phyloP scores from a whole-genome alignment of 352 stramenopile genomes.

The Pythium coloratum region DNA sequence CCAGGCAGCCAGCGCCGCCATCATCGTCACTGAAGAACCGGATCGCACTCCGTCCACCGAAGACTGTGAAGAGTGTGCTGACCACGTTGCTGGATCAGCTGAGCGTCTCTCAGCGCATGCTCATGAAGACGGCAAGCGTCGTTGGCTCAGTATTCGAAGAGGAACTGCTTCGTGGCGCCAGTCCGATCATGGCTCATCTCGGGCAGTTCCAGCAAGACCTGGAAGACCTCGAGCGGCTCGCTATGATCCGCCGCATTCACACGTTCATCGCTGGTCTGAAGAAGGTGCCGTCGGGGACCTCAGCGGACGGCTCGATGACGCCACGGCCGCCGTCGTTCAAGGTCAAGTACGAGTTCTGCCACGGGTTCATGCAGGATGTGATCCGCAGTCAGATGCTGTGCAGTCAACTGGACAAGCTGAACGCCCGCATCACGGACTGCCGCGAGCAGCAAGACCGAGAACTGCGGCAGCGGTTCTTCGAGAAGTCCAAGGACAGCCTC shows the following conservation, averaged over 20 bases:
- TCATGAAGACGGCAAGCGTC: constrained; percentile 87
- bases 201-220: constrained; percentile 65
- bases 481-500: constrained; percentile 67
- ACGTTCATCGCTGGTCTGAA: constrained; percentile 73
- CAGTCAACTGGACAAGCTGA: constrained; percentile 82
- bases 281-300: constrained; percentile 5
- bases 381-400: constrained; percentile 82
- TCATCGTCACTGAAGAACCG: constrained; percentile 63
- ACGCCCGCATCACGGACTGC: constrained; percentile 62
- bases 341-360: constrained; percentile 83
- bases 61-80: constrained; percentile 83
- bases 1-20: constrained; percentile 15
- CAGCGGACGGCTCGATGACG: neutral
- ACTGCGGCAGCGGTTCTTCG: constrained; percentile 73
- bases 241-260: constrained; percentile 79
- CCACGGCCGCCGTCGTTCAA: constrained; percentile 37
- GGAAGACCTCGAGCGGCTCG: constrained; percentile 67
- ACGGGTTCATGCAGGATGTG: constrained; percentile 86
- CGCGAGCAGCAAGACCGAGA: constrained; percentile 77
- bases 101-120: constrained; percentile 80
- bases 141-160: constrained; percentile 78
- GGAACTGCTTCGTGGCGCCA: constrained; percentile 63
- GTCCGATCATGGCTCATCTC: constrained; percentile 74
- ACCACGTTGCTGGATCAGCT: constrained; percentile 83
- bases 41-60: constrained; percentile 62